Evolutionary conservation across 73 alveolate genomes (phyloP).

Genomic region (Symbiodinium natans): DNA sequence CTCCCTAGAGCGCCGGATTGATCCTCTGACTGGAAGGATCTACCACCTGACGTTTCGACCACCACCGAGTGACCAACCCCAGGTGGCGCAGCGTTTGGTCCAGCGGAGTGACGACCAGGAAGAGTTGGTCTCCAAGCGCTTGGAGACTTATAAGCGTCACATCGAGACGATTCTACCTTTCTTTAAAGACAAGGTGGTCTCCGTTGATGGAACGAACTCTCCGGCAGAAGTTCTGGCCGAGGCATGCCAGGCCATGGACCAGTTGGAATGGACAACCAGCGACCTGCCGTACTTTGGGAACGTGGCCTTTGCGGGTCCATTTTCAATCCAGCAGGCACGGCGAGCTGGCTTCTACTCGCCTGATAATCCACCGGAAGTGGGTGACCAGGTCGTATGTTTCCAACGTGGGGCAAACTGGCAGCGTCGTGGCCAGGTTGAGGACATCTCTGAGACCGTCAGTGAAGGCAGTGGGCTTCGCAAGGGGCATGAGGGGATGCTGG

Average conservation of each 20-base stretch:
- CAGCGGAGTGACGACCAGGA: slow-evolving; percentile 48
- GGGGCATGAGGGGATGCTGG: slow-evolving; percentile 32
- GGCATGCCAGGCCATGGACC: slow-evolving; percentile 19
- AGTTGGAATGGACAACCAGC: slow-evolving; percentile 37
- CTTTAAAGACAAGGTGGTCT: not conserved
- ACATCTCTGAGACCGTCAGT: not conserved
- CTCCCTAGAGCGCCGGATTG: slow-evolving; percentile 32
- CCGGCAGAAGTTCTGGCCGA: slow-evolving; percentile 28
- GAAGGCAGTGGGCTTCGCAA: not conserved
- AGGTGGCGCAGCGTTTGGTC: slow-evolving; percentile 41
- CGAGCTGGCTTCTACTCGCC: slow-evolving; percentile 86
- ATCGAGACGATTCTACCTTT: slow-evolving; percentile 31
- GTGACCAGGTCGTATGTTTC: slow-evolving; percentile 48
- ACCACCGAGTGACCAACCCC: slow-evolving; percentile 37
- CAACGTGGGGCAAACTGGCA: slow-evolving; percentile 80
- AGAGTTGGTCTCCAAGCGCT: slow-evolving; percentile 32
- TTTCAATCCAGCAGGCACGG: slow-evolving; percentile 29
- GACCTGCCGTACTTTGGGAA: slow-evolving; percentile 66
- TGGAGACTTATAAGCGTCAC: slow-evolving; percentile 17
- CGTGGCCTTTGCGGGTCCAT: slow-evolving; percentile 72
- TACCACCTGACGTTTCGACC: slow-evolving; percentile 67
- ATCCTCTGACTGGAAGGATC: slow-evolving; percentile 76
- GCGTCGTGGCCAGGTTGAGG: slow-evolving; percentile 39
- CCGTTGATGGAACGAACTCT: not conserved
- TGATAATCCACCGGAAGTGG: slow-evolving; percentile 70